phyloP scores from a whole-genome alignment of 192 early-diverging fungal genomes.

The Podila horticola region DNA sequence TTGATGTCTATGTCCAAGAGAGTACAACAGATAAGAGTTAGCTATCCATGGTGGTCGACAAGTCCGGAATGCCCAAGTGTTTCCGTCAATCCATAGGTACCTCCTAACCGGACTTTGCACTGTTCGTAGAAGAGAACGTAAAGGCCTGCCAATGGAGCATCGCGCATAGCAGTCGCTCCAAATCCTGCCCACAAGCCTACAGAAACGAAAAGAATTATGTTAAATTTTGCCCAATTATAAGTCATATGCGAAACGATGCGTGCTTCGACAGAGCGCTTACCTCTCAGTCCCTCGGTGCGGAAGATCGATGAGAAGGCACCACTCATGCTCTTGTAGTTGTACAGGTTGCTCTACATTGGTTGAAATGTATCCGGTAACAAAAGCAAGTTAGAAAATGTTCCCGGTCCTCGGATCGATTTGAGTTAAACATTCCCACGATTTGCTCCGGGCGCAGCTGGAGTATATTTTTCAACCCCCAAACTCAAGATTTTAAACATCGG shows the following conservation, averaged over 20 bases:
- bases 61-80: neutral
- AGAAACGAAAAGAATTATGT: neutral
- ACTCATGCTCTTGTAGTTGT: slow-evolving; percentile 79
- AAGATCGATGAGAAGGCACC: slow-evolving; percentile 77
- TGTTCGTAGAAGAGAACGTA: slow-evolving; percentile 92
- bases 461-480: neutral
- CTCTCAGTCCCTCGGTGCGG: slow-evolving; percentile 71
- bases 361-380: neutral
- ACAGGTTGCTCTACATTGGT: slow-evolving; percentile 77
- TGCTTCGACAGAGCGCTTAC: slow-evolving; percentile 24
- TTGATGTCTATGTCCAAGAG: slow-evolving; percentile 12
- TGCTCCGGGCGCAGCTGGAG: neutral
- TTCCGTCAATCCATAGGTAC: slow-evolving; percentile 30
- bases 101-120: slow-evolving; percentile 63
- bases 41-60: too few species aligned
- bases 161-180: slow-evolving; percentile 87
- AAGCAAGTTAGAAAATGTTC: neutral
- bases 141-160: slow-evolving; percentile 91
- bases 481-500: neutral
- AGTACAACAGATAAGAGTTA: too few species aligned
- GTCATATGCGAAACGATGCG: neutral
- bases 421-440: slow-evolving; percentile 1
- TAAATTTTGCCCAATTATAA: too few species aligned
- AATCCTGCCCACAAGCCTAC: slow-evolving; percentile 87
- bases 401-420: neutral